These are phyloP conservation scores for Sarcomyxa edulis DNA, from an alignment of 768 basidiomycete species.

Conservation along the genomic window DNA sequence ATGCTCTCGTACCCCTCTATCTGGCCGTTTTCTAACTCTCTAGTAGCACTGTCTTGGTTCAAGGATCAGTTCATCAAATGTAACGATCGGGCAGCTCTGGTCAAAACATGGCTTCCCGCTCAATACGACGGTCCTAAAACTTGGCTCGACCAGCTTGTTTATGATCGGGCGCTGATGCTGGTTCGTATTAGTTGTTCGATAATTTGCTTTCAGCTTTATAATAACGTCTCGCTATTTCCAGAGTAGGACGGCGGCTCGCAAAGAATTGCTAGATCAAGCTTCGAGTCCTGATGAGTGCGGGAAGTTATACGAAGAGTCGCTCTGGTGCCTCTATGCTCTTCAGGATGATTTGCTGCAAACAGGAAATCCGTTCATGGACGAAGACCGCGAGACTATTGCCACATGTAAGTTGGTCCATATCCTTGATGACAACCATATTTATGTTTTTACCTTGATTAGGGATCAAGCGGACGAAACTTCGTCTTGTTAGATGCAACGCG, in stretches of 20 bases:
- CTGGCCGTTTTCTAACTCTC: conserved; percentile 8
- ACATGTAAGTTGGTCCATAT: conserved; percentile 49
- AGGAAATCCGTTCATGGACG: conserved; percentile 81
- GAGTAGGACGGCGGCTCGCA: conserved; percentile 90
- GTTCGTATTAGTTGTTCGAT: conserved; percentile 48
- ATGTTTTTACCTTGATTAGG: conserved; percentile 32
- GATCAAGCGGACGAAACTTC: conserved; percentile 83
- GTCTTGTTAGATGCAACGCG: conserved; percentile 70
- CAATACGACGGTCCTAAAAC: conserved; percentile 79
- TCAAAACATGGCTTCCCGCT: conserved; percentile 83
- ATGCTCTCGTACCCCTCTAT: not conserved
- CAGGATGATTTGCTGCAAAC: conserved; percentile 83
- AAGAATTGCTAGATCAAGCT: conserved; percentile 81
- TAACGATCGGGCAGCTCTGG: conserved; percentile 83
- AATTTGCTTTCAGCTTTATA: too few relatives aligned
- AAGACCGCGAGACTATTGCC: conserved; percentile 73
- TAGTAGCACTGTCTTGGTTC: conserved; percentile 80
- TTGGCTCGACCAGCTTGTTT: conserved; percentile 87
- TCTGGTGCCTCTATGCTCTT: conserved; percentile 91
- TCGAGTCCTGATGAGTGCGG: conserved; percentile 79
- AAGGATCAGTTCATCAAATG: conserved; percentile 92
- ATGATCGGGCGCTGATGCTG: conserved; percentile 83
- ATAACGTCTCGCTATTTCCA: conserved; percentile 34
- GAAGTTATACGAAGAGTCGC: conserved; percentile 88
- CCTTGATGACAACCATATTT: conserved; percentile 3